These are phyloP conservation scores for Diaporthe nobilis DNA, from an alignment of 2,329 filamentous ascomycete genomes.

Conservation along the genomic window DNA sequence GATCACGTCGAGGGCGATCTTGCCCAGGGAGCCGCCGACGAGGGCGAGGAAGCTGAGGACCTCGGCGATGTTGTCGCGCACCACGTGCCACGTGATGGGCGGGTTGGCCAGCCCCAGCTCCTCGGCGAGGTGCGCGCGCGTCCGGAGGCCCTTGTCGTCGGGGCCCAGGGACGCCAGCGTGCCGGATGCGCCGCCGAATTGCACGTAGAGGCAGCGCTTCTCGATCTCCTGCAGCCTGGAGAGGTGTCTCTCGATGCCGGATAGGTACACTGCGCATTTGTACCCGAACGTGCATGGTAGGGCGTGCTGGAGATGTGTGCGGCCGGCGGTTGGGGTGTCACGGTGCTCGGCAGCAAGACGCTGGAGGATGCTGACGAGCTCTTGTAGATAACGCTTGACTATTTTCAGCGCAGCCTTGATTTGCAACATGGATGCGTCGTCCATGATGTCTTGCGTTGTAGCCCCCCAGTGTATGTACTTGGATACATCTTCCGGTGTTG, in stretches of 20 bases:
- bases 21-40: slow-evolving; percentile 66
- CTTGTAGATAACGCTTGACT: slow-evolving; percentile 59
- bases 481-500: slow-evolving; percentile 50
- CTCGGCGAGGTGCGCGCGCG: slow-evolving; percentile 60
- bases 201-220: slow-evolving; percentile 62
- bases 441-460: slow-evolving; percentile 73
- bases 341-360: slow-evolving; percentile 60
- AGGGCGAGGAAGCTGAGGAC: slow-evolving; percentile 65
- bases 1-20: slow-evolving; percentile 69
- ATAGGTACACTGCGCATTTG: slow-evolving; percentile 69
- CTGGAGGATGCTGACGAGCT: slow-evolving; percentile 59
- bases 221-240: slow-evolving; percentile 63
- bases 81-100: slow-evolving; percentile 70
- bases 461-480: slow-evolving; percentile 68
- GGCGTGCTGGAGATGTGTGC: slow-evolving; percentile 71
- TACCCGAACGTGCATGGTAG: slow-evolving; percentile 56
- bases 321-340: slow-evolving; percentile 69
- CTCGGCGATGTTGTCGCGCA: slow-evolving; percentile 67
- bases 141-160: slow-evolving; percentile 59
- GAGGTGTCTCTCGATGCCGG: slow-evolving; percentile 62
- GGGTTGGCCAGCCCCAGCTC: slow-evolving; percentile 64
- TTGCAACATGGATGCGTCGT: slow-evolving; percentile 66
- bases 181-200: slow-evolving; percentile 70
- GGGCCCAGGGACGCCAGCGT: slow-evolving; percentile 67
- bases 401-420: slow-evolving; percentile 65